Evolutionary conservation across 2,329 filamentous ascomycete genomes (phyloP).

Genomic region (Penicillium italicum): DNA sequence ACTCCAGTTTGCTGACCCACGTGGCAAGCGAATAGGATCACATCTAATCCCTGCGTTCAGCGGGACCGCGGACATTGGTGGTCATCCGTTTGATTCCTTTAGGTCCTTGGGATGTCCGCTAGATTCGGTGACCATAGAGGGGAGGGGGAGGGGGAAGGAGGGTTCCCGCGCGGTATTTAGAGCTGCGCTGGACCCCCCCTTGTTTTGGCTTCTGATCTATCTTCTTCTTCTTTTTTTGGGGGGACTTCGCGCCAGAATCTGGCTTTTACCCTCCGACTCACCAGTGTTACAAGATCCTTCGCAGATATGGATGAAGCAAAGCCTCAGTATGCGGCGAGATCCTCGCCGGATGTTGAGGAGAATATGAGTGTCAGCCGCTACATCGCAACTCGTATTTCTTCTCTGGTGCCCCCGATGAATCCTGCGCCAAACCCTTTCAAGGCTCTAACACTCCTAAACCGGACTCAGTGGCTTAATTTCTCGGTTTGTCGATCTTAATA

Average conservation of each 20-base stretch:
- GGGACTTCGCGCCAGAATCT: not conserved
- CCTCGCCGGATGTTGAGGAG: constrained; percentile 23
- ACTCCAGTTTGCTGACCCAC: not conserved
- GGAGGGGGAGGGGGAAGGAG: not conserved
- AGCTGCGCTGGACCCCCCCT: not conserved
- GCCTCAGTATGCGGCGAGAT: not conserved
- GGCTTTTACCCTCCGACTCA: not conserved
- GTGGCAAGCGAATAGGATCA: constrained; percentile 7
- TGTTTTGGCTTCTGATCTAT: not conserved
- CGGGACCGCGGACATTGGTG: not conserved
- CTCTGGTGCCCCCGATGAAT: constrained; percentile 56
- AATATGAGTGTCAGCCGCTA: constrained; percentile 44
- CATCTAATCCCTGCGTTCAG: not conserved
- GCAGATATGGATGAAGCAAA: constrained; percentile 14
- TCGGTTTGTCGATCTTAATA: constrained; percentile 27
- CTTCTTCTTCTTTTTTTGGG: not conserved
- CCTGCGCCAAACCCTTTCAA: constrained; percentile 53
- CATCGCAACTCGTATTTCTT: constrained; percentile 51
- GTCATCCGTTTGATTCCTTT: not conserved
- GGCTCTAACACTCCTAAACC: constrained; percentile 50
- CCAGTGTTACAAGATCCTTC: not conserved
- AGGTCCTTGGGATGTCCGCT: not conserved
- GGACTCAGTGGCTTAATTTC: constrained; percentile 59
- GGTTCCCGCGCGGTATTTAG: not conserved
- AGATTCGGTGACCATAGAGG: not conserved